Evolutionary conservation across 345 rosid genomes (phyloP), one percentile per base, ranked within the genome.

Genomic region (Barbarea vulgaris): DNA sequence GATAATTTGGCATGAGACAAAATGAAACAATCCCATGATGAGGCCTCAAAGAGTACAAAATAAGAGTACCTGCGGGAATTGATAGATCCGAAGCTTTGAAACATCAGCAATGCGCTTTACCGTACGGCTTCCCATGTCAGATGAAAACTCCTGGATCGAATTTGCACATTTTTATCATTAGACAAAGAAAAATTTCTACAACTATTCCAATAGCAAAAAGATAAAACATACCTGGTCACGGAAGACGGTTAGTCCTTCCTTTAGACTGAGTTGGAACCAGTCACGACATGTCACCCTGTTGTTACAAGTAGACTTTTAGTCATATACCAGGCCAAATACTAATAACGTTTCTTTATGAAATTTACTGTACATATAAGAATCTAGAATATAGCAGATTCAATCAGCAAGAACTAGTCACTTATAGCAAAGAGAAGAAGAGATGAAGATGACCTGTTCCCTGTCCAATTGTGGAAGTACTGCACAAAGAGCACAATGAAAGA

Each of bases 401-500:
- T 6, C 36, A 36, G 30, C 46, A 69, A 48, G 33, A 46, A 68
- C 8, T 12, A 75, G 72, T 34, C 53, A 54, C 3, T 12, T 24
- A 27, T 8, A 69, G 64, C 15, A 11, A 3, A 25, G 57, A 6
- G 62, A 47, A 28, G 41, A 57, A 62, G 69, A 22, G 9, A 41
- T 18, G 65, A 53, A 70, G 61, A 79, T 79, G 82, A 93, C 99
- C 99, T 95, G 88, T 92, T 90, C 74, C 99, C 99, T 61, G 99
- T 96, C 99, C 99, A 96, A 80, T 96, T 96, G 89, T 96, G 98
- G 84, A 96, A 96, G 81, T 93, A 96, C 99, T 96, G 88, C 89
- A 86, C 36, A 67, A 41, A 77, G 30, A 81, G 27, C 59, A 63
- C 64, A 80, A 73, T 60, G 30, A 46, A 73, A 76, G 70, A 44